A percentile compares a stretch with the other conserved stretches of the same genome.
Evolutionary conservation across 73 alveolate genomes (phyloP).

Genomic region (Durusdinium trenchii): DNA sequence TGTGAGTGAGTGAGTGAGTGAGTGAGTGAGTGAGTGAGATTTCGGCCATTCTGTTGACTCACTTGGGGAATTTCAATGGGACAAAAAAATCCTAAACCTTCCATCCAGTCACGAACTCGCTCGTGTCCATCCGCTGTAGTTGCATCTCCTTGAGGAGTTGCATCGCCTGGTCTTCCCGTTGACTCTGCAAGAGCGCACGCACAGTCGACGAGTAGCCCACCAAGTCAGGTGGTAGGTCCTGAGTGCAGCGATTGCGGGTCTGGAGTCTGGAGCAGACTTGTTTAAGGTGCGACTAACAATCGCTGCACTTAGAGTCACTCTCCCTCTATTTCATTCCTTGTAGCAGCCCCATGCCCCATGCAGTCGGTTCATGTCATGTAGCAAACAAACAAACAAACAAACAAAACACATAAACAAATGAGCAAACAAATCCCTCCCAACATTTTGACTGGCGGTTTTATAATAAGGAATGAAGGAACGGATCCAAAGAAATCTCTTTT

Average conservation of each 20-base stretch:
- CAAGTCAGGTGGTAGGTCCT: neutral
- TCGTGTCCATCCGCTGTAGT: constrained; percentile 1
- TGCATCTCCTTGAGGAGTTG: constrained; percentile 32
- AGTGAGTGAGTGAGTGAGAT: too few species aligned
- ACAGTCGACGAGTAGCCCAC: constrained; percentile 29
- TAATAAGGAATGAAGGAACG: too few species aligned
- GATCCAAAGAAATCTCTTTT: too few species aligned
- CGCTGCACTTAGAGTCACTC: neutral
- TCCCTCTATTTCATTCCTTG: too few species aligned
- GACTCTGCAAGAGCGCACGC: constrained; percentile 55
- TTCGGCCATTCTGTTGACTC: neutral
- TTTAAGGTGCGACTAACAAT: neutral
- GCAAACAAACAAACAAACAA: neutral
- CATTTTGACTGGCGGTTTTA: too few species aligned
- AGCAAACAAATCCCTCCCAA: neutral
- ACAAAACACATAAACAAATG: neutral
- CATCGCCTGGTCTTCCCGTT: neutral
- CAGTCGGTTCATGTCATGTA: too few species aligned
- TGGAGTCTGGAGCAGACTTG: neutral
- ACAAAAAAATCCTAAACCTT: neutral
- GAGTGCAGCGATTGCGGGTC: too few species aligned
- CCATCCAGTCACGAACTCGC: neutral
- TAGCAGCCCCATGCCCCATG: too few species aligned
- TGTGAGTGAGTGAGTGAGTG: too few species aligned
- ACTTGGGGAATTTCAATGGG: neutral